A percentile compares a stretch with the other conserved stretches of the same genome.
Evolutionary conservation across 768 basidiomycete species (phyloP).

Genomic region (Pisolithus tinctorius): DNA sequence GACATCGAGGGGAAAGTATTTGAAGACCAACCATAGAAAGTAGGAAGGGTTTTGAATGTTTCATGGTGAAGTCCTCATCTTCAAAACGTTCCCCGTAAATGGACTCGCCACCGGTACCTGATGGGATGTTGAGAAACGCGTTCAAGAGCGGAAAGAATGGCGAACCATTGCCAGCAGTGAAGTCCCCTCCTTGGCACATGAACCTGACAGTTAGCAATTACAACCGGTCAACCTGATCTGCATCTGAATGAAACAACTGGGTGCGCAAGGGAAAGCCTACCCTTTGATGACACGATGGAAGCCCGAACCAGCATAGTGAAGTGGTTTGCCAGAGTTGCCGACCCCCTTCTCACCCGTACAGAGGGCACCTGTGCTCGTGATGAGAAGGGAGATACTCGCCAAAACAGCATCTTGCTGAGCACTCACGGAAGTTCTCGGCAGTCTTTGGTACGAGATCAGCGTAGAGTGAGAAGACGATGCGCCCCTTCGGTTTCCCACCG

Average conservation of each 20-base stretch:
- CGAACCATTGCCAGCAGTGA: slow-evolving; percentile 75
- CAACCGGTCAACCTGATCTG: slow-evolving; percentile 9
- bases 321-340: slow-evolving; percentile 55
- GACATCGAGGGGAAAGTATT: neutral
- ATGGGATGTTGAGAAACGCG: neutral
- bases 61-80: slow-evolving; percentile 80
- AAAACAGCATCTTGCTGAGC: neutral
- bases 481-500: slow-evolving; percentile 58
- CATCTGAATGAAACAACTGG: slow-evolving; percentile 9
- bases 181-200: slow-evolving; percentile 89
- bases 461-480: slow-evolving; percentile 79
- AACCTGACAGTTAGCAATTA: slow-evolving; percentile 41
- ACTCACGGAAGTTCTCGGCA: slow-evolving; percentile 85
- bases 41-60: slow-evolving; percentile 85
- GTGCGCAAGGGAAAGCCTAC: slow-evolving; percentile 34
- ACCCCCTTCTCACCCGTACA: slow-evolving; percentile 79
- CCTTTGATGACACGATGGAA: slow-evolving; percentile 82
- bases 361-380: slow-evolving; percentile 50
- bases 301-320: slow-evolving; percentile 60
- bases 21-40: slow-evolving; percentile 71
- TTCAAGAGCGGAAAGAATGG: neutral
- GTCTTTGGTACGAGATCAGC: slow-evolving; percentile 88
- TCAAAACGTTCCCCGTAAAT: slow-evolving; percentile 98
- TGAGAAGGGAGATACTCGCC: neutral
- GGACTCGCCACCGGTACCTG: slow-evolving; percentile 80